Evolutionary conservation across 78 protist genomes (phyloP).

Genomic region (Dictyostelium firmibasis): DNA sequence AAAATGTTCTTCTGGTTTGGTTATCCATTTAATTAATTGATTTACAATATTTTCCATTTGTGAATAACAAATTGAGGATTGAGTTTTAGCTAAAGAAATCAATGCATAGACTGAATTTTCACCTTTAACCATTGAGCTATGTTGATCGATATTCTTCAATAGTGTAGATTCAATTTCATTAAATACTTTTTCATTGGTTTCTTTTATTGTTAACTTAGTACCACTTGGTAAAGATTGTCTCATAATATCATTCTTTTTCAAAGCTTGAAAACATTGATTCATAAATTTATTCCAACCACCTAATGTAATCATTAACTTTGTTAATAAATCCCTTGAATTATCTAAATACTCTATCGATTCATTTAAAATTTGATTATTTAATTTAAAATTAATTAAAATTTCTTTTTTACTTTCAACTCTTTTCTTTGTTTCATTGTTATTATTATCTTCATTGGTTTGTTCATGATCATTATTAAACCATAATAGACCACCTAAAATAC

Average conservation of each 20-base stretch:
- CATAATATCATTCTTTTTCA: not conserved
- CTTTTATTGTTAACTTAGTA: not conserved
- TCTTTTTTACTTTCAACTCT: slow-evolving; percentile 29
- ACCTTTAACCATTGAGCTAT: not conserved
- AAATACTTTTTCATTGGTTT: slow-evolving; percentile 21
- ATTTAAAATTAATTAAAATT: slow-evolving; percentile 18
- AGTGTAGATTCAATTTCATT: not conserved
- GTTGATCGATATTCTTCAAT: not conserved
- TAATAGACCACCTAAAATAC: slow-evolving; percentile 44
- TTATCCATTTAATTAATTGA: slow-evolving; percentile 3
- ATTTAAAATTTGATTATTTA: not conserved
- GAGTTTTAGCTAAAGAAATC: not conserved
- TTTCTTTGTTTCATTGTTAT: not conserved
- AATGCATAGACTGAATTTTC: slow-evolving; percentile 40
- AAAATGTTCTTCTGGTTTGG: not conserved
- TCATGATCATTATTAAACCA: slow-evolving; percentile 1
- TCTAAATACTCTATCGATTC: slow-evolving; percentile 4
- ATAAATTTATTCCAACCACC: slow-evolving; percentile 64
- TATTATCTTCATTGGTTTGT: not conserved
- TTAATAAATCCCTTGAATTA: not conserved
- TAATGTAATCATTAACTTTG: slow-evolving; percentile 15
- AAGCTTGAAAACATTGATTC: slow-evolving; percentile 18
- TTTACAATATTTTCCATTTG: not conserved
- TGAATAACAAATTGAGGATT: slow-evolving; percentile 8
- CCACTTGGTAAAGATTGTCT: slow-evolving; percentile 30